Conservation (phyloP, 106 monocot genomes). For the Dactylorhiza incarnata region DNA sequence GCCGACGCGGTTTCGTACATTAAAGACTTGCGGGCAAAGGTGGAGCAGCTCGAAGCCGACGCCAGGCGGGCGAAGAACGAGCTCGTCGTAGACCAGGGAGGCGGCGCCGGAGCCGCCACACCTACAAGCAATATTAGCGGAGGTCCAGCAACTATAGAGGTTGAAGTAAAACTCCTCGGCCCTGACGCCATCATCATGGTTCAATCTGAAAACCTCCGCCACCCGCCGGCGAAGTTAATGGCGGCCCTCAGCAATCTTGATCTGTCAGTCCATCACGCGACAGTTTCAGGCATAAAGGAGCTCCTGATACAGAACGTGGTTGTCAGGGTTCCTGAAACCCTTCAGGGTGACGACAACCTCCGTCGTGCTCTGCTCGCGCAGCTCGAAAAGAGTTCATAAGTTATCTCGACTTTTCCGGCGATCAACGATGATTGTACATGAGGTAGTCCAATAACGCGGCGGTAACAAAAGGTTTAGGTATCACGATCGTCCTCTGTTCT, state of each 20-base stretch:
- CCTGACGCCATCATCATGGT: slow-evolving; percentile 24
- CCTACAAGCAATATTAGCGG: background rate
- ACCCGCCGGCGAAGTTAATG: slow-evolving; percentile 43
- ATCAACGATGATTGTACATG: background rate
- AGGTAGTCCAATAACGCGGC: background rate
- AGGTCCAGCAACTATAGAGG: slow-evolving; percentile 9
- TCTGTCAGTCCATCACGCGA: slow-evolving; percentile 35
- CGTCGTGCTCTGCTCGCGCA: slow-evolving; percentile 7
- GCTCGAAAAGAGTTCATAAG: slow-evolving; percentile 6
- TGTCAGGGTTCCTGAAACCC: slow-evolving; percentile 7
- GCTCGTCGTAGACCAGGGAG: background rate
- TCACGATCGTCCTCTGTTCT: background rate
- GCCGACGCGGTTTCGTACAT: slow-evolving; percentile 71
- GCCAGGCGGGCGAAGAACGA: slow-evolving; percentile 7
- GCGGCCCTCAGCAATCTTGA: slow-evolving; percentile 25
- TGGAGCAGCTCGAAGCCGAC: slow-evolving; percentile 44
- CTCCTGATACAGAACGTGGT: slow-evolving; percentile 16
- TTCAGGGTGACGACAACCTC: slow-evolving; percentile 6
- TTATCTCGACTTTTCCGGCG: background rate
- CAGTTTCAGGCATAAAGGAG: slow-evolving; percentile 18
- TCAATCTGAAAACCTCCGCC: slow-evolving; percentile 18
- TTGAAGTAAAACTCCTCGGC: slow-evolving; percentile 31
- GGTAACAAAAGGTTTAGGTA: background rate
- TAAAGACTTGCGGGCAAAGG: slow-evolving; percentile 39
- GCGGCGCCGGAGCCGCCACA: background rate